Base-by-base conservation (phyloP, 495 filamentous ascomycete genomes). In the Penicillium angulare region DNA sequence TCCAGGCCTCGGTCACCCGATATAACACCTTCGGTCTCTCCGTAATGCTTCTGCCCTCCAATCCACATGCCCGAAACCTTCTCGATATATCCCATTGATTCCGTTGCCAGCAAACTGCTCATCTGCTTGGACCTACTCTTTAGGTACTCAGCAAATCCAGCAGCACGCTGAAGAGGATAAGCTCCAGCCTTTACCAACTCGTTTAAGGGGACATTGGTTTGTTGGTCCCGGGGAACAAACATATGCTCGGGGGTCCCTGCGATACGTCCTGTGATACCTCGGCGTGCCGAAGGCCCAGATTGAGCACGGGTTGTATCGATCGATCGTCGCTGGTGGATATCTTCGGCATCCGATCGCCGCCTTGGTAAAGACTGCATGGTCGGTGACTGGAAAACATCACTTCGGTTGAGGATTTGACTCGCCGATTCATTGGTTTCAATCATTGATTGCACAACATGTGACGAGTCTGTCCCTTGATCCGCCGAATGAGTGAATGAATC, bases 51-150 rank as follows among this genome's bases (percentile, higher is more conserved):
- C 61, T 86, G 85, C 15, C 89, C 89, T 24, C 93, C 93, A 48
- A 89, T 86, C 87, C 93, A 95, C 89, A 97, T 97, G 31, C 90
- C 93, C 3, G 92, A 96, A 0, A 97, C 92, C 62, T 96, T 96
- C 58, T 95, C 92, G 23, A 96, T 84, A 64, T 98, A 98, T 15
- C 90, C 90, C 89, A 96, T 97, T 2, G 93, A 95, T 61, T 97
- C 91, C 2, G 87, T 89, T 24, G 95, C 90, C 18, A 98, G 64
- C 21, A 97, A 75, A 49, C 73, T 89, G 50, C 90, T 92, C 85
- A 97, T 91, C 32, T 84, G 81, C 48, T 86, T 87, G 21, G 83
- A 85, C 13, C 86, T 82, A 47, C 77, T 84, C 60, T 85, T 87
- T 58, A 97, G 72, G 64, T 88, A 96, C 15, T 84, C 89, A 18